Evolutionary conservation across 1,284 basidiomycete species (phyloP).

Genomic region (Rhizoctonia solani): DNA sequence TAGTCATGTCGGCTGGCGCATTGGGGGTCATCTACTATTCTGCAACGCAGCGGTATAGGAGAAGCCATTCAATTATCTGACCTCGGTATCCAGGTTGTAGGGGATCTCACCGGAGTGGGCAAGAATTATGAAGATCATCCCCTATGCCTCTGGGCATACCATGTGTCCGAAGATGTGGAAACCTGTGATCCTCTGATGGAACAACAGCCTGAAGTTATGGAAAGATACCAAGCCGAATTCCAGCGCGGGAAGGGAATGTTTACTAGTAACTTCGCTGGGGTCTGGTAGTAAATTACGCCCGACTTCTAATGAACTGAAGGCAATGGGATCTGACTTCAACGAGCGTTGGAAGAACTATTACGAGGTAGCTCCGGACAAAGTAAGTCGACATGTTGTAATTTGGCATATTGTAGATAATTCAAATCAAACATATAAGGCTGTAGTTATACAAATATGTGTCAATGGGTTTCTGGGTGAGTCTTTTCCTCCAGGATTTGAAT

Average conservation of each 20-base stretch:
- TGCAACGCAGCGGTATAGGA: slow-evolving; percentile 62
- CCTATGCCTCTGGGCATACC: not conserved
- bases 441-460: slow-evolving; percentile 4
- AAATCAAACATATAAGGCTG: too few species aligned
- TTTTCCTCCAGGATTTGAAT: not conserved
- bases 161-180: not conserved
- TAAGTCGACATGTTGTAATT: not conserved
- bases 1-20: slow-evolving; percentile 14
- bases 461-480: slow-evolving; percentile 22
- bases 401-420: too few species aligned
- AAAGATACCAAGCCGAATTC: not conserved
- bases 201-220: not conserved
- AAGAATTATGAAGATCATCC: slow-evolving; percentile 55
- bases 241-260: not conserved
- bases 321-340: slow-evolving; percentile 53
- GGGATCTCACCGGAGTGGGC: slow-evolving; percentile 62
- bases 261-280: slow-evolving; percentile 49
- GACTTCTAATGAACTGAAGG: slow-evolving; percentile 49
- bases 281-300: slow-evolving; percentile 58
- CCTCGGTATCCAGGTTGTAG: slow-evolving; percentile 49
- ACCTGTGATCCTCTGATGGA: not conserved
- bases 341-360: slow-evolving; percentile 53
- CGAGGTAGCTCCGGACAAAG: slow-evolving; percentile 53
- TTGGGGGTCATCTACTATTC: slow-evolving; percentile 53
- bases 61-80: slow-evolving; percentile 49